phyloP scores from a whole-genome alignment of 352 stramenopile genomes.

The Phytopythium boreale region DNA sequence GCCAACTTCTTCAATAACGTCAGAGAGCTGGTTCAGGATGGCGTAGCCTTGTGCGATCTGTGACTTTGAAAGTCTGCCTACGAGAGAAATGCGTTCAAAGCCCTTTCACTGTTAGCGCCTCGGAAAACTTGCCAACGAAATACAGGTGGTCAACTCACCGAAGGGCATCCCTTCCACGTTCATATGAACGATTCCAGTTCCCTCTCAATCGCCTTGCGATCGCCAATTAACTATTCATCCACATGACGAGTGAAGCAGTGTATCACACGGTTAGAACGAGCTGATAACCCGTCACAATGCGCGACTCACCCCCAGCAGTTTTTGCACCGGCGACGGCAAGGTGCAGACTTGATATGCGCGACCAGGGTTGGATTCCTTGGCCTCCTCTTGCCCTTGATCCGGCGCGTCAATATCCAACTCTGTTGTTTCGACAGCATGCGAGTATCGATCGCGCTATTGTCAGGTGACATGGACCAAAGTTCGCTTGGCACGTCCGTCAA shows the following conservation, averaged over 20 bases:
- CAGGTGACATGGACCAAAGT: too few relatives aligned
- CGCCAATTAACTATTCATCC: too few relatives aligned
- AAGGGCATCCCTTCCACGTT: not conserved
- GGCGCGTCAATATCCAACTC: too few relatives aligned
- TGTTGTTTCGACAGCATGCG: too few relatives aligned
- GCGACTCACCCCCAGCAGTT: slow-evolving; percentile 30
- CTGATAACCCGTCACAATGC: not conserved
- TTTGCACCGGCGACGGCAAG: slow-evolving; percentile 29
- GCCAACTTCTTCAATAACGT: slow-evolving; percentile 33
- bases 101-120: not conserved
- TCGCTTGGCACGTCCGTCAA: too few relatives aligned
- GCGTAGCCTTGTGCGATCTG: slow-evolving; percentile 64
- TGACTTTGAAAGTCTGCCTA: slow-evolving; percentile 44
- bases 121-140: too few relatives aligned
- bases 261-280: too few relatives aligned
- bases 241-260: not conserved
- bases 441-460: too few relatives aligned
- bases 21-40: slow-evolving; percentile 47
- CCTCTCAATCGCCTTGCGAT: not conserved
- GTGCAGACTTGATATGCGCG: too few relatives aligned
- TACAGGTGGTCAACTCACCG: not conserved
- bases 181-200: not conserved
- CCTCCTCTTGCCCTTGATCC: too few relatives aligned
- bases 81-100: not conserved
- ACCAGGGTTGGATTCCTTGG: too few relatives aligned